Conservation (phyloP, 1,284 basidiomycete species). For the Cryptococcus amylolentus region DNA sequence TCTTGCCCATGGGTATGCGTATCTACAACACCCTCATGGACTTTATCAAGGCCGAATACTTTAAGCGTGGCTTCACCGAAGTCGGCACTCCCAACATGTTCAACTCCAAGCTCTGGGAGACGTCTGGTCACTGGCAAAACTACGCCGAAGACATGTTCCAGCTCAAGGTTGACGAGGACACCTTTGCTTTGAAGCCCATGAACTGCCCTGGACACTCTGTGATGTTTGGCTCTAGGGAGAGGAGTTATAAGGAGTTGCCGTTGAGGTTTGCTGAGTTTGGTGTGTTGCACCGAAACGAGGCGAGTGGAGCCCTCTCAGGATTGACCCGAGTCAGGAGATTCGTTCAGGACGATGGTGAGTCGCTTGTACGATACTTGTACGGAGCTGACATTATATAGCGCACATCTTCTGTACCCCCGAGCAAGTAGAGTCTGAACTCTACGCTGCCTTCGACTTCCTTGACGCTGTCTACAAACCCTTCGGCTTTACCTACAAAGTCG, state of each 20-base stretch:
- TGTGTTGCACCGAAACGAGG: slow-evolving; percentile 95
- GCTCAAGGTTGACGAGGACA: slow-evolving; percentile 91
- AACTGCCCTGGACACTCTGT: slow-evolving; percentile 98
- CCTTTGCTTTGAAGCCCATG: slow-evolving; percentile 95
- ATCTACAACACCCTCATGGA: slow-evolving; percentile 95
- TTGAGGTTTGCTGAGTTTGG: slow-evolving; percentile 98
- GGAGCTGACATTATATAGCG: slow-evolving; percentile 20
- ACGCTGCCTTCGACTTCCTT: slow-evolving; percentile 89
- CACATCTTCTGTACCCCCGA: slow-evolving; percentile 91
- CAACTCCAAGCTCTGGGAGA: slow-evolving; percentile 96
- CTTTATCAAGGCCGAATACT: slow-evolving; percentile 66
- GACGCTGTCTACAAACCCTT: slow-evolving; percentile 92
- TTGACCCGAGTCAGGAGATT: slow-evolving; percentile 91
- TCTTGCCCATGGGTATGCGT: slow-evolving; percentile 92
- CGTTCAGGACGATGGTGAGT: slow-evolving; percentile 83
- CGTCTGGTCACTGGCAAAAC: slow-evolving; percentile 97
- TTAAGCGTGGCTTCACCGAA: slow-evolving; percentile 53
- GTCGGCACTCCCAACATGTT: slow-evolving; percentile 99
- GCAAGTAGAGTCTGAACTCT: slow-evolving; percentile 85
- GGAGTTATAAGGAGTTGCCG: slow-evolving; percentile 92
- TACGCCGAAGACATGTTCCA: slow-evolving; percentile 97
- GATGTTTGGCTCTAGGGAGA: slow-evolving; percentile 91
- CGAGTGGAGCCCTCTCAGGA: slow-evolving; percentile 88
- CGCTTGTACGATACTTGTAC: slow-evolving; percentile 29
- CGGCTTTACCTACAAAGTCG: slow-evolving; percentile 93